These are phyloP conservation scores for Marchantia polymorpha DNA, from an alignment of 225 moss, liverwort and hornwort species.

Conservation along the genomic window DNA sequence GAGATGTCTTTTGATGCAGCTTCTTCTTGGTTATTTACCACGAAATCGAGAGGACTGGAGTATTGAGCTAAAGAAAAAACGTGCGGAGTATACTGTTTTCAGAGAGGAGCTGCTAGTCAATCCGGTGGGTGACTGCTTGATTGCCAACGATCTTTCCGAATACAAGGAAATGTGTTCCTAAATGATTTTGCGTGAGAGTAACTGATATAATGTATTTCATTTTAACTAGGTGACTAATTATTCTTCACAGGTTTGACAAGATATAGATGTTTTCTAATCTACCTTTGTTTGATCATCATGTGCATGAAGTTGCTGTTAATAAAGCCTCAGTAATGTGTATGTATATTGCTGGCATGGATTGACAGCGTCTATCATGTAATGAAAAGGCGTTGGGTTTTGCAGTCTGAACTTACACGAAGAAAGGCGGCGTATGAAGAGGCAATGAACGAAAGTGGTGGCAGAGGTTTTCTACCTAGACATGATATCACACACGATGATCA, in stretches of 20 bases:
- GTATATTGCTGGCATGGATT: neutral
- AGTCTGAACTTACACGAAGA: conserved; percentile 90
- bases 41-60: conserved; percentile 89
- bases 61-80: conserved; percentile 75
- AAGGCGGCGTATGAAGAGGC: conserved; percentile 76
- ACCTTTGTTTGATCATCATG: too few relatives aligned
- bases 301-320: too few relatives aligned
- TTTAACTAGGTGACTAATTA: too few relatives aligned
- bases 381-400: conserved; percentile 22
- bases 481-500: conserved; percentile 94
- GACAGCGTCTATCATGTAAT: neutral
- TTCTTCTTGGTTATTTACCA: conserved; percentile 88
- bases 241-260: too few relatives aligned
- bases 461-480: conserved; percentile 71
- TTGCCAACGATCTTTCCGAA: neutral
- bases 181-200: too few relatives aligned
- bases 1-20: conserved; percentile 34
- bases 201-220: too few relatives aligned
- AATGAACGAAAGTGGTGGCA: conserved; percentile 52
- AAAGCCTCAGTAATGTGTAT: neutral
- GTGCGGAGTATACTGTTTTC: conserved; percentile 74
- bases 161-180: too few relatives aligned
- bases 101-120: conserved; percentile 87
- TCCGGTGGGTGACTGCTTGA: conserved; percentile 58
- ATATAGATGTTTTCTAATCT: too few relatives aligned